Conservation (phyloP, 768 basidiomycete species). For the Mycena filopes region DNA sequence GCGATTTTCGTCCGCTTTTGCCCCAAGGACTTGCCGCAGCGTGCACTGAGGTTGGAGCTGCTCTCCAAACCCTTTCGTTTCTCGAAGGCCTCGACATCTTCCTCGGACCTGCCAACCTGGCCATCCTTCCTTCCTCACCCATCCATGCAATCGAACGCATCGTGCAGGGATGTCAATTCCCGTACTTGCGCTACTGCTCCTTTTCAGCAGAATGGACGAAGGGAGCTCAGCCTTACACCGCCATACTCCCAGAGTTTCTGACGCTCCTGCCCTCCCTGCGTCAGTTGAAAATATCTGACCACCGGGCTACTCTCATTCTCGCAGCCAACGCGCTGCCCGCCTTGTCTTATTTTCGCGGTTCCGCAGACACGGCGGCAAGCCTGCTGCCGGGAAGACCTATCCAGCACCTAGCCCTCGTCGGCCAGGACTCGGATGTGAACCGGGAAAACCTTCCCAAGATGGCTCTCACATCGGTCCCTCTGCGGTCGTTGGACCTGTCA, state of each 20-base stretch:
- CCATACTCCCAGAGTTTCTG: conserved; percentile 55
- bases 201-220: conserved; percentile 59
- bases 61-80: conserved; percentile 47
- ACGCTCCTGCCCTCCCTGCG: conserved; percentile 51
- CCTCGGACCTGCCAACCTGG: conserved; percentile 57
- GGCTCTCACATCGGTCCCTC: conserved; percentile 57
- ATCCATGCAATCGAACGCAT: conserved; percentile 61
- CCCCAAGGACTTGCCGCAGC: conserved; percentile 47
- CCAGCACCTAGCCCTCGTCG: conserved; percentile 63
- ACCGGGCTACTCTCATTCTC: conserved; percentile 53
- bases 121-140: conserved; percentile 28
- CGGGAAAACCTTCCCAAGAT: conserved; percentile 62
- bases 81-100: conserved; percentile 68
- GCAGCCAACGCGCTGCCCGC: conserved; percentile 56
- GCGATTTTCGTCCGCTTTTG: conserved; percentile 44
- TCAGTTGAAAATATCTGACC: conserved; percentile 60
- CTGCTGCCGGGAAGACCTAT: conserved; percentile 73
- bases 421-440: conserved; percentile 65
- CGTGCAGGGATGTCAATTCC: conserved; percentile 50
- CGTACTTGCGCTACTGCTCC: conserved; percentile 52
- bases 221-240: conserved; percentile 53
- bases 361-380: conserved; percentile 65
- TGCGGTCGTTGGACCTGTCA: conserved; percentile 68
- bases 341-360: conserved; percentile 68
- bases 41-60: conserved; percentile 52